Evolutionary conservation across 75 land plant genomes (phyloP), one percentile per base, ranked within the genome.

Genomic region (Pinus albicaulis): DNA sequence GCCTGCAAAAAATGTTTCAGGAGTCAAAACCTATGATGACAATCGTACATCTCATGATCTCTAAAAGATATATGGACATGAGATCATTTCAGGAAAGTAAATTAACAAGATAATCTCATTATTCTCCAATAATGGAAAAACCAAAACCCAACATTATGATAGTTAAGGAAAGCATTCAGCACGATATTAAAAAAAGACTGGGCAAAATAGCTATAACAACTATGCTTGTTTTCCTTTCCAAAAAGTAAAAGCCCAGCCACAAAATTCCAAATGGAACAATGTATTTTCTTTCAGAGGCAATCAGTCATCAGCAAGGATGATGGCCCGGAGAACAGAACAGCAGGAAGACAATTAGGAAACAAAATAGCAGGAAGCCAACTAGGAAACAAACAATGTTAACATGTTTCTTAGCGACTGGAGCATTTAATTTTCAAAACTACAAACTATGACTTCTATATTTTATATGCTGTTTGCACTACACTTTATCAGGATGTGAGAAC

Each of bases 1-100:
- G 99, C 99, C 99, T 98, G 86, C 77, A 68, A 41, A 20, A 23
- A 4, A 28, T 6, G 7, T 25, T 11, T n/a, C 20, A 20, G 19
- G 2, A 66, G 38, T 66, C 7, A 66, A 65, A 36, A 65, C 19
- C 48, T 15, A 63, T 20, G 11, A 66, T 8, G n/a, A 68, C 22
- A 68, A 34, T n/a, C 3, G 16, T 16, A 3, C n/a, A 41, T 38
- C n/a, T 68, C 48, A 41, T 11, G 22, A 68, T 68, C 53, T 17
- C 14, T 41, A 68, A 41, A n/a, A 23, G 23, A 64, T 20, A 64
- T 16, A 64, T 34, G 36, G 38, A 2, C 23, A 41, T 68, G 23
- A 6, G 4, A n/a, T 38, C 41, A 36, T 36, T 41, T 41, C 71
- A 68, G 11, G 10, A 2, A 41, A 68, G 53, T 10, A 8, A 48